phyloP scores from a whole-genome alignment of 208 protist species.

The Endotrypanum monterogeii region DNA sequence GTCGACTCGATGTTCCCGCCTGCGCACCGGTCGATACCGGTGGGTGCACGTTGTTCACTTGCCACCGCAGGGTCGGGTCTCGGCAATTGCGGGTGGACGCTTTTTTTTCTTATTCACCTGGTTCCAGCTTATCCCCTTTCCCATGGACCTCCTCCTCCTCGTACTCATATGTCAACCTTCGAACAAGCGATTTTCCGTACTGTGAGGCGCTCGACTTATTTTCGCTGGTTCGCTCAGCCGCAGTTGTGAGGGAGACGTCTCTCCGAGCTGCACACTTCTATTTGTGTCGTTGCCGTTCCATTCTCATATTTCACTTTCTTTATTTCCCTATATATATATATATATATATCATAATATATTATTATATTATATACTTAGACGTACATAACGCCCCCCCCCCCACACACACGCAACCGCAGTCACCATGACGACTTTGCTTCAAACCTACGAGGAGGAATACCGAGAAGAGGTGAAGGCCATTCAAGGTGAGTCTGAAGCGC shows the following conservation, averaged over 20 bases:
- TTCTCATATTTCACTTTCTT: too few relatives aligned
- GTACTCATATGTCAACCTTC: not conserved
- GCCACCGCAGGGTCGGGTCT: not conserved
- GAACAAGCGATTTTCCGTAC: not conserved
- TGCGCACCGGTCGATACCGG: not conserved
- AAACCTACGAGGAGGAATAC: constrained; percentile 81
- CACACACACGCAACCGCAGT: not conserved
- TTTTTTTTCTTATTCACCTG: not conserved
- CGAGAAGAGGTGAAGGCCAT: constrained; percentile 48
- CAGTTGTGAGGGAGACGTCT: not conserved
- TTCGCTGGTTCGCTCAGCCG: not conserved
- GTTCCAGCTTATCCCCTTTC: not conserved
- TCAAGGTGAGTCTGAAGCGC: constrained; percentile 42
- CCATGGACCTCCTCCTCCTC: too few relatives aligned
- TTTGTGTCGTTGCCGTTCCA: too few relatives aligned
- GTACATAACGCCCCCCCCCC: too few relatives aligned
- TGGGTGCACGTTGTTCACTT: not conserved
- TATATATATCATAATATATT: not conserved
- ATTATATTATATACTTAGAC: too few relatives aligned
- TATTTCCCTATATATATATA: not conserved
- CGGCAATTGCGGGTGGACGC: not conserved
- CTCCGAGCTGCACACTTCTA: not conserved
- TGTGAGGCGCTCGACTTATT: not conserved
- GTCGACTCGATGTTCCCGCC: too few relatives aligned
- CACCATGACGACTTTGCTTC: constrained; percentile 59